Evolutionary conservation across 495 filamentous ascomycete species (phyloP).

Genomic region (Clohesyomyces aquaticus): DNA sequence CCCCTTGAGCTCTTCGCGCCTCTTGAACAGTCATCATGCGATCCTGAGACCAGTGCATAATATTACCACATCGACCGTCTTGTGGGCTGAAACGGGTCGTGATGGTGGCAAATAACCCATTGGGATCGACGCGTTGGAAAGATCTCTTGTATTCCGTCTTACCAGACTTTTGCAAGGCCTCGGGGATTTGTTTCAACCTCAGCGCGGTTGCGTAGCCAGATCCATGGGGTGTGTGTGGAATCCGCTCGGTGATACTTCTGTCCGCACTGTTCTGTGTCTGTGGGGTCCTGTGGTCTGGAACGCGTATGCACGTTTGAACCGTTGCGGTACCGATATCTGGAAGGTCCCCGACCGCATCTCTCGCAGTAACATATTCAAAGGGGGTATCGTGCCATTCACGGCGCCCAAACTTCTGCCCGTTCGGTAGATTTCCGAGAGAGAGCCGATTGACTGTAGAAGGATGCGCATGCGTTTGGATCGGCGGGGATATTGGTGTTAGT

Average conservation of each 20-base stretch:
- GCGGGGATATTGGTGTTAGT: slow-evolving; percentile 55
- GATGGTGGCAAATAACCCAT: slow-evolving; percentile 60
- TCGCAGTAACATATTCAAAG: slow-evolving; percentile 57
- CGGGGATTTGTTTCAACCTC: slow-evolving; percentile 40
- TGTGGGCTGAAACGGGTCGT: slow-evolving; percentile 52
- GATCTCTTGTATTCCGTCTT: slow-evolving; percentile 34
- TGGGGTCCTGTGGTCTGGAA: slow-evolving; percentile 64
- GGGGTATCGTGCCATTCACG: slow-evolving; percentile 57
- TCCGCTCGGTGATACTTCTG: slow-evolving; percentile 43
- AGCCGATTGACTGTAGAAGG: slow-evolving; percentile 42
- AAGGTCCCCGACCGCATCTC: slow-evolving; percentile 59
- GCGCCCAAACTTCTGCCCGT: slow-evolving; percentile 61
- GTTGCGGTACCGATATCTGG: slow-evolving; percentile 62
- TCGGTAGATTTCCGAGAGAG: slow-evolving; percentile 62
- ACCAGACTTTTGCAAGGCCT: slow-evolving; percentile 4
- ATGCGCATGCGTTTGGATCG: slow-evolving; percentile 65
- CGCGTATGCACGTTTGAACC: slow-evolving; percentile 56
- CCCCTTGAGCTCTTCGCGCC: slow-evolving; percentile 65
- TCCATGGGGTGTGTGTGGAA: slow-evolving; percentile 46
- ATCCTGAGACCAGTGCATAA: slow-evolving; percentile 65
- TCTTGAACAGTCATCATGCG: slow-evolving; percentile 65
- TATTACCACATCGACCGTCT: slow-evolving; percentile 54
- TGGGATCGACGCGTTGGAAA: slow-evolving; percentile 59
- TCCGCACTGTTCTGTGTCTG: neutral
- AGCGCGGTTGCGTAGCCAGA: slow-evolving; percentile 42